A percentile compares a stretch with the other conserved stretches of the same genome.
These are phyloP conservation scores for Didymella sp. DNA, from an alignment of 2,329 filamentous ascomycete species.

Conservation along the genomic window DNA sequence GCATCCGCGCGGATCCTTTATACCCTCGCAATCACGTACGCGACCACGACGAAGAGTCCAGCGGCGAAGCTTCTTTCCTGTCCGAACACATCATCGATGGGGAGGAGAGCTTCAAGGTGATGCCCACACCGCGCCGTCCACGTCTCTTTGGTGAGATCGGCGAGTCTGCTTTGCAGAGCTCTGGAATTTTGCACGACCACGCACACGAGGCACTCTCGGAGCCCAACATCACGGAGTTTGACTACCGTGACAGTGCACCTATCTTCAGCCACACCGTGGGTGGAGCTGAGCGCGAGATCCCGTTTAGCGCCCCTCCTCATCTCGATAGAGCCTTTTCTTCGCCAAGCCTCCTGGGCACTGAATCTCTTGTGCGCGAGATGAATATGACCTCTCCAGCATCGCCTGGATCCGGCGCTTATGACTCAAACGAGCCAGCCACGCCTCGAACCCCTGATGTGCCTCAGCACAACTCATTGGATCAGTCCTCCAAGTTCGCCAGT, in stretches of 20 bases:
- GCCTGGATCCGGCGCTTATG: conserved; percentile 46
- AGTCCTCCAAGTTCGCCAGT: conserved; percentile 35
- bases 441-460: conserved; percentile 48
- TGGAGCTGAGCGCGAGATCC: conserved; percentile 21
- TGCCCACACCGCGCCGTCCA: conserved; percentile 34
- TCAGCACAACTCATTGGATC: conserved; percentile 44
- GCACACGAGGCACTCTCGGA: conserved; percentile 41
- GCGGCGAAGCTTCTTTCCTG: conserved; percentile 48
- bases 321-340: conserved; percentile 41
- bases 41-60: conserved; percentile 49
- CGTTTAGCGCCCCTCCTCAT: conserved; percentile 28
- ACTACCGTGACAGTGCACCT: conserved; percentile 15
- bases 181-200: conserved; percentile 53
- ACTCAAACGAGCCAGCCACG: conserved; percentile 48
- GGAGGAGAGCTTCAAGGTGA: conserved; percentile 40
- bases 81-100: conserved; percentile 39
- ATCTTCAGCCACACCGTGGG: conserved; percentile 21
- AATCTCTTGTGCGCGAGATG: conserved; percentile 57
- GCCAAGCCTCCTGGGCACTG: conserved; percentile 56
- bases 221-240: conserved; percentile 12
- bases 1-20: conserved; percentile 51
- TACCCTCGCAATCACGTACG: conserved; percentile 50
- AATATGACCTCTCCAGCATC: conserved; percentile 57
- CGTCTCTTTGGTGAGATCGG: conserved; percentile 69
- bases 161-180: conserved; percentile 61